A percentile compares a stretch with the other conserved stretches of the same genome.
phyloP scores from a whole-genome alignment of 208 protist species.

The Crithidia thermophila region DNA sequence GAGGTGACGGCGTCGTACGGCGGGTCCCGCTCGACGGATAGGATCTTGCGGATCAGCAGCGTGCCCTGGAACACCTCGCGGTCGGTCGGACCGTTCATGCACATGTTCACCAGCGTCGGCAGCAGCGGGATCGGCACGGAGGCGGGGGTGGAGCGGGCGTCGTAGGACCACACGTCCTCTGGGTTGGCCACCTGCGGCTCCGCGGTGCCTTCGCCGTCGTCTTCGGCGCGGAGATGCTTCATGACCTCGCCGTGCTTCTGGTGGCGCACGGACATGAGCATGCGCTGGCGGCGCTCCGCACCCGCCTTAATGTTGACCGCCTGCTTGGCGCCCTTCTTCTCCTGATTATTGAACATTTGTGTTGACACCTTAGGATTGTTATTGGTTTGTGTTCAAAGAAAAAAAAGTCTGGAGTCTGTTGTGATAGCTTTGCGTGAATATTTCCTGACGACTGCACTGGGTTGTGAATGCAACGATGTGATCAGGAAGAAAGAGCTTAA shows the following conservation, averaged over 20 bases:
- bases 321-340: conserved; percentile 62
- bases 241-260: conserved; percentile 62
- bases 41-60: conserved; percentile 86
- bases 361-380: no score
- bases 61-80: conserved; percentile 80
- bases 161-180: conserved; percentile 59
- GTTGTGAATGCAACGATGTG: no score
- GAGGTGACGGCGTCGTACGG: conserved; percentile 96
- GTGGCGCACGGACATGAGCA: conserved; percentile 70
- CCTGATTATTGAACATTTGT: conserved; percentile 33
- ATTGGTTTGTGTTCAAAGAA: not conserved
- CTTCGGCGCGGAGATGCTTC: conserved; percentile 66
- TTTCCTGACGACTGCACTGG: no score
- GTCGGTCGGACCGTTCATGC: conserved; percentile 42
- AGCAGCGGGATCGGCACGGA: conserved; percentile 70
- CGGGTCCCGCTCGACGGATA: conserved; percentile 94
- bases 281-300: conserved; percentile 68
- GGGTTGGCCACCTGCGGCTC: conserved; percentile 16
- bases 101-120: conserved; percentile 65
- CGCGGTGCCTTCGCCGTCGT: not conserved
- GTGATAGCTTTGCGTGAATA: no score
- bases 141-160: conserved; percentile 45
- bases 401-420: not conserved
- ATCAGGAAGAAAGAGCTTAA: no score
- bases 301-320: conserved; percentile 57